Base-by-base conservation (phyloP, 345 rosid species). In the Eucalyptus decipiens region DNA sequence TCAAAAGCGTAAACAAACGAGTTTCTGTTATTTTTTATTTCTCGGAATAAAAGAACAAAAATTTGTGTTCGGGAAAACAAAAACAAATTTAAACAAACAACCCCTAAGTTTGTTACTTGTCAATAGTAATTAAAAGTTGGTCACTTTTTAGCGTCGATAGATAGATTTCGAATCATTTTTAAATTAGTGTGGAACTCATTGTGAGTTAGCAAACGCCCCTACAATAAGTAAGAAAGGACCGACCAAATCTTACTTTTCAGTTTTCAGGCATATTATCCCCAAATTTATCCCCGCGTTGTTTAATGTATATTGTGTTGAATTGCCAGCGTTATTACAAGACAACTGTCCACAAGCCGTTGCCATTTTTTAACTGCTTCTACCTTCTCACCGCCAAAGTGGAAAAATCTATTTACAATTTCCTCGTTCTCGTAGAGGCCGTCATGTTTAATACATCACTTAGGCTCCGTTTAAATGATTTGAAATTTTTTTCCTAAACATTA, bases 41-140 rank as follows among this genome's bases (percentile, higher is more conserved):
- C 17, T 1, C 3, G 1, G 6, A 49, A 49, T 6, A 13, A 49
- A 49, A 49, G 50, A 49, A 49, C 0, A 49, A 13, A 49, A 49
- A 49, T 49, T 14, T 49, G 6, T 49, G 5, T 49, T 49, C 6
- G 0, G 0, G 2, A 3, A 17, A 49, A 49, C 6, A 2, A 0
- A 49, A 49, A 49, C 17, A 49, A 49, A 49, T 49, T 49, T 49
- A 49, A 49, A 49, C 51, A 49, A 49, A 49, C 0, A 14, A 15
- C 50, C 16, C 50, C 16, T 48, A 56, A 56, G 28, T 26, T 2
- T 2, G 3, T 24, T 28, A 26, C n/a, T 12, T 28, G 15, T 28
- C 34, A 6, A 13, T 62, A 62, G 4, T 28, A 28, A 28, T 30
- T 30, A 28, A 28, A 62, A 62, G 69, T 28, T 12, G n/a, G n/a